Conservation (phyloP, 805 yeast genomes). For the Candida anglica region DNA sequence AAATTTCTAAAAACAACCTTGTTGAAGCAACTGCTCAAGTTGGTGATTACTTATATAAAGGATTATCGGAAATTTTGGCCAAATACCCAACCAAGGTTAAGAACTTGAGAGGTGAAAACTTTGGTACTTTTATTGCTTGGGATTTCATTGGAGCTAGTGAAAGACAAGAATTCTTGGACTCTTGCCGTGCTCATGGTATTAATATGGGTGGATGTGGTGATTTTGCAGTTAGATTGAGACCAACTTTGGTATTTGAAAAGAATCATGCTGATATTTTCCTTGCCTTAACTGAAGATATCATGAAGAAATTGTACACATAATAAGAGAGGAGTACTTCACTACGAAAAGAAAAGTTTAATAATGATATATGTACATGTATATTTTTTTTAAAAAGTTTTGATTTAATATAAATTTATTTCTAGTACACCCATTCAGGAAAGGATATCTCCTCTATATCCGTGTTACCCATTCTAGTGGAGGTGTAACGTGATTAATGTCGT, state of each 20-base stretch:
- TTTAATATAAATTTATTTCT: too few species aligned
- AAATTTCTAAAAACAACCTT: constrained; percentile 46
- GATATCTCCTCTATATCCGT: too few species aligned
- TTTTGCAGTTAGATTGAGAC: constrained; percentile 57
- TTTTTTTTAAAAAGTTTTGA: too few species aligned
- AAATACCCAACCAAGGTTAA: constrained; percentile 38
- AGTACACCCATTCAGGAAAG: too few species aligned
- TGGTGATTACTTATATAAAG: constrained; percentile 50
- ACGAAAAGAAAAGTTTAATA: constrained; percentile 1
- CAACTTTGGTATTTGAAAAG: constrained; percentile 57
- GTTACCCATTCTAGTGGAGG: too few species aligned
- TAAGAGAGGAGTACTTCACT: background rate
- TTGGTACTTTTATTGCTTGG: constrained; percentile 68
- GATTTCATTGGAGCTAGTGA: constrained; percentile 41
- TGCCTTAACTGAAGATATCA: constrained; percentile 31
- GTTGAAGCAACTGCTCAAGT: constrained; percentile 45
- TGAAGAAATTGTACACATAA: constrained; percentile 9
- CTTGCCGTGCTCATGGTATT: constrained; percentile 49
- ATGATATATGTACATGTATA: too few species aligned
- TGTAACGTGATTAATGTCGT: too few species aligned
- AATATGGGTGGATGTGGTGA: constrained; percentile 71
- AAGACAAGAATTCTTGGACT: constrained; percentile 45
- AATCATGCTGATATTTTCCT: constrained; percentile 59
- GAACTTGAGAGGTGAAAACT: constrained; percentile 59
- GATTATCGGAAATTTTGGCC: constrained; percentile 35